These are phyloP conservation scores for Alternaria sp. DNA, from an alignment of 2,329 filamentous ascomycete species.

Conservation along the genomic window DNA sequence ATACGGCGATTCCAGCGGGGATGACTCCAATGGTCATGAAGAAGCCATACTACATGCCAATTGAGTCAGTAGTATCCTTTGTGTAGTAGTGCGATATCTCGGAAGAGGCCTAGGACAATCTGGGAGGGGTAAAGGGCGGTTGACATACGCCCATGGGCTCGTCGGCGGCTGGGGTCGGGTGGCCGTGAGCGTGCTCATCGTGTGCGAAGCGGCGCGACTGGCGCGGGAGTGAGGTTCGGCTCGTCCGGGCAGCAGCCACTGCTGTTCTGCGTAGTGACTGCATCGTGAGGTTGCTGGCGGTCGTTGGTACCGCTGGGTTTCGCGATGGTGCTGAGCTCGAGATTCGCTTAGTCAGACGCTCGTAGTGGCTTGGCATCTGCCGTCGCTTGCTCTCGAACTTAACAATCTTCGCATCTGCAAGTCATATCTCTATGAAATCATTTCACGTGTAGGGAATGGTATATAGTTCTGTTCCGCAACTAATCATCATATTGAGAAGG, in stretches of 20 bases:
- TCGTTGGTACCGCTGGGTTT: conserved; percentile 25
- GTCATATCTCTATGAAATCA: neutral
- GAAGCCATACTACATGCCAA: conserved; percentile 51
- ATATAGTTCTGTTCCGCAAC: neutral
- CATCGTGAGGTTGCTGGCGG: conserved; percentile 46
- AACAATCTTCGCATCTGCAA: neutral
- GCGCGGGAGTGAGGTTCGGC: conserved; percentile 43
- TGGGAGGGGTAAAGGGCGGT: conserved; percentile 18
- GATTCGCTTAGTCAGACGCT: conserved; percentile 13
- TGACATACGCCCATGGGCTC: conserved; percentile 61
- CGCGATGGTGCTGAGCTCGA: conserved; percentile 38
- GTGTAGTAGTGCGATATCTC: neutral
- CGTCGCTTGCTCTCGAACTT: neutral
- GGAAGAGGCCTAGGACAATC: no score
- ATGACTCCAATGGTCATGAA: conserved; percentile 55
- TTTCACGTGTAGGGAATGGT: neutral
- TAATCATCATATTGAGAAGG: neutral
- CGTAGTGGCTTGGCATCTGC: conserved; percentile 22
- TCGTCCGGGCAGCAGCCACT: conserved; percentile 49
- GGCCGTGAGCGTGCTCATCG: conserved; percentile 44
- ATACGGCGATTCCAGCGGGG: conserved; percentile 54
- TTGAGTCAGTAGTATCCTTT: conserved; percentile 25
- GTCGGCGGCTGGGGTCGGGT: conserved; percentile 47
- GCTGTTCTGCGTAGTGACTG: conserved; percentile 55
- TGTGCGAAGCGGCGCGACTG: conserved; percentile 52